Percentiles rank a stretch among this genome's conserved stretches.
Evolutionary conservation across 208 protist species (phyloP).

Genomic region (Trypanosomatidae sp.): DNA sequence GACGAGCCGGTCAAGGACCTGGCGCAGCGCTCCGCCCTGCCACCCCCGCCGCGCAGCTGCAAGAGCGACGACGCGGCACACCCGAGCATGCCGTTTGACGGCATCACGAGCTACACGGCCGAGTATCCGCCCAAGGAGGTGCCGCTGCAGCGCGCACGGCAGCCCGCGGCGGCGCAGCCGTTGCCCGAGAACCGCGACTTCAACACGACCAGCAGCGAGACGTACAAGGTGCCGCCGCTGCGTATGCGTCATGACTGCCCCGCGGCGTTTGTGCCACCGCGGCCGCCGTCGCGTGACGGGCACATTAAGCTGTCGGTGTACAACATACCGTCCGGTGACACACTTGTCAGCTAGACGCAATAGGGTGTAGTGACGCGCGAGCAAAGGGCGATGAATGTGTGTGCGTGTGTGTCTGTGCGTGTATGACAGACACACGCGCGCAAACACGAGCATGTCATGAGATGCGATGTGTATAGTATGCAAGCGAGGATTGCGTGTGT

Average conservation of each 20-base stretch:
- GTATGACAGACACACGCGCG: no score
- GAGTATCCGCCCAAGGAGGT: conserved; percentile 81
- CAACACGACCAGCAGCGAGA: conserved; percentile 36
- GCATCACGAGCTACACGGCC: conserved; percentile 74
- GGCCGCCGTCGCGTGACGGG: conserved; percentile 63
- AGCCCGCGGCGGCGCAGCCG: conserved; percentile 4
- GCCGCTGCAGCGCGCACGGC: conserved; percentile 16
- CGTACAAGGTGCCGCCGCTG: conserved; percentile 47
- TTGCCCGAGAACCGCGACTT: conserved; percentile 81
- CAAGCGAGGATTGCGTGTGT: no score
- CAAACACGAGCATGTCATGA: no score
- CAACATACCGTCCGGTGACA: conserved; percentile 65
- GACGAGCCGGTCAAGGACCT: conserved; percentile 61
- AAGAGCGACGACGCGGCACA: conserved; percentile 40
- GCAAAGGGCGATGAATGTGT: no score
- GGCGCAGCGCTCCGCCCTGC: conserved; percentile 21
- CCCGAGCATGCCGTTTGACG: conserved; percentile 66
- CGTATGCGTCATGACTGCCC: conserved; percentile 58
- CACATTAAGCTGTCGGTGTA: conserved; percentile 83
- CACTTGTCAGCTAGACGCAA: conserved; percentile 12
- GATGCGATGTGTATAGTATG: conserved; percentile 3
- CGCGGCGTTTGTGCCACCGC: conserved; percentile 39
- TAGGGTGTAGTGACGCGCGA: no score
- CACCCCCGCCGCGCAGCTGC: conserved; percentile 62
- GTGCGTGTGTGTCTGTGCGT: background rate